phyloP scores from a whole-genome alignment of 2,329 filamentous ascomycete species.

The Pseudodiploospora longispora region DNA sequence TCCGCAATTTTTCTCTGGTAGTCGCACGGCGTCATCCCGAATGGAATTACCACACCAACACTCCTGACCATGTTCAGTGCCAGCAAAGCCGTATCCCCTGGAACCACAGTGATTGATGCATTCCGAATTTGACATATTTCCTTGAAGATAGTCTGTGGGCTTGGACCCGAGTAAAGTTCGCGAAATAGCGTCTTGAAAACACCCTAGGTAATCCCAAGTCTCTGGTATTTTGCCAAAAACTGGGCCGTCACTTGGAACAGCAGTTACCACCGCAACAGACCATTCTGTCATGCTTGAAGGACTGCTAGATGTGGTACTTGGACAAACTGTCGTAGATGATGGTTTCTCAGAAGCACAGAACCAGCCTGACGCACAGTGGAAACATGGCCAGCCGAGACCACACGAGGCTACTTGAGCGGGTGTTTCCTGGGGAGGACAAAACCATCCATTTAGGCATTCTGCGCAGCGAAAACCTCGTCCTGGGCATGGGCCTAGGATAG shows the following conservation, averaged over 20 bases:
- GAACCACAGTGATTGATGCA: conserved; percentile 40
- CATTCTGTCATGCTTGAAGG: background rate
- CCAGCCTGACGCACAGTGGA: conserved; percentile 21
- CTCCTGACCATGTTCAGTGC: conserved; percentile 40
- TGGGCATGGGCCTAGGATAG: conserved; percentile 13
- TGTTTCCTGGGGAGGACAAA: conserved; percentile 23
- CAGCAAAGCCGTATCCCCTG: conserved; percentile 35
- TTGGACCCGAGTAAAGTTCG: conserved; percentile 14
- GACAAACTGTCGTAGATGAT: background rate
- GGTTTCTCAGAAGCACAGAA: conserved; percentile 16
- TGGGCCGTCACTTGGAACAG: background rate
- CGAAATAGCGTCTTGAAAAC: conserved; percentile 20
- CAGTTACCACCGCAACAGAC: background rate
- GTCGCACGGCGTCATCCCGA: conserved; percentile 13
- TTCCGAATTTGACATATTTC: conserved; percentile 38
- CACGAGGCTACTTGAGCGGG: conserved; percentile 20
- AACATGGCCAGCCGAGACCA: conserved; percentile 24
- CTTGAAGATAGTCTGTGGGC: conserved; percentile 17
- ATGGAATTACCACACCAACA: conserved; percentile 41
- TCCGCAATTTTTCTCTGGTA: conserved; percentile 17
- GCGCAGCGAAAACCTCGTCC: conserved; percentile 19
- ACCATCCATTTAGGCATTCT: conserved; percentile 23
- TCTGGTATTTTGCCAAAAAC: background rate
- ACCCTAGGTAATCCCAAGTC: conserved; percentile 23
- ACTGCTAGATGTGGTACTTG: background rate